Base-by-base conservation (phyloP, 2,329 filamentous ascomycete genomes). In the Pseudogymnoascus verrucosus region DNA sequence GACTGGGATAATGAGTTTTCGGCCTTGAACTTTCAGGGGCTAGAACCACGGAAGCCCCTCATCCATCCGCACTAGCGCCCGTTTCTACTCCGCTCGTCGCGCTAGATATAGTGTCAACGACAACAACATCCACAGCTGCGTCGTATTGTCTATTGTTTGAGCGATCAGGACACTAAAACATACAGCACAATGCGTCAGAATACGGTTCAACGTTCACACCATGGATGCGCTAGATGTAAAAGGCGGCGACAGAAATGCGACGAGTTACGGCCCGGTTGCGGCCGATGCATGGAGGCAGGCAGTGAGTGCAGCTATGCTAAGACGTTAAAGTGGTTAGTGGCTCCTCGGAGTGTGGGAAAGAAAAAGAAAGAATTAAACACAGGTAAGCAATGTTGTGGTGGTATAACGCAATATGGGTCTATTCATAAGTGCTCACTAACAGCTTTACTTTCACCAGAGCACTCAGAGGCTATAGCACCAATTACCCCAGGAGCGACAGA, bases 171-270 rank as follows among this genome's bases (percentile, higher is more conserved):
- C 28, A 57, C 51, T 19, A 19, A 12, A 57, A 34, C 28, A 16
- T 57, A 19, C 28, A 12, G n/a, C 28, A 34, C 26, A 19, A 57
- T 57, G 51, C 51, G 34, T 34, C 42, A 61, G n/a, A 44, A 44
- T 16, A 47, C 23, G 12, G 26, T 42, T 14, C 36, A 37, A 26
- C 74, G 76, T 66, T 78, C 76, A 10, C 76, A 77, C 61, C 74
- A 71, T 61, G 76, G 76, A n/a, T 78, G 76, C 70, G 74, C 74
- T 66, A 73, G 76, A 69, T 78, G 76, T 74, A 78, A 77, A 70
- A 70, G 73, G 60, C 75, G 77, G 39, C 74, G 77, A 62, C 75
- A 78, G 66, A 78, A 78, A 75, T 78, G 77, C 69, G 76, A 78
- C 65, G 77, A 78, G 68, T 70, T 72, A 61, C 73, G 73, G 64